Evolutionary conservation across 305 asterid species (phyloP).

Genomic region (Fraxinus xanthoxyloides): DNA sequence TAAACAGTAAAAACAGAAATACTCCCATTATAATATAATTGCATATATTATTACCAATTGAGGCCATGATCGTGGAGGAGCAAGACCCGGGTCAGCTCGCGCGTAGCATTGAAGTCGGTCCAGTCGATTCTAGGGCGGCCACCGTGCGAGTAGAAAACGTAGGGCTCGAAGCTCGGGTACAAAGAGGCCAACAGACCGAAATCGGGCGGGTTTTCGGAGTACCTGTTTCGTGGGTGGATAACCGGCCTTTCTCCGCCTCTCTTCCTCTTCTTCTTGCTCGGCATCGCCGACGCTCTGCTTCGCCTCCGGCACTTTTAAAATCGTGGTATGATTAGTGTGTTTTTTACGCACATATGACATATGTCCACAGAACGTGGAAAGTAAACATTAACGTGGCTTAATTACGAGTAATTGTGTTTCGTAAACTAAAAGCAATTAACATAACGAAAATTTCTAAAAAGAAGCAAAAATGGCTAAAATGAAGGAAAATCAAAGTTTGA

Average conservation of each 20-base stretch:
- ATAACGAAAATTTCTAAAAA: too few species aligned
- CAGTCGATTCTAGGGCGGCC: slow-evolving; percentile 83
- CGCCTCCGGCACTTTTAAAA: slow-evolving; percentile 12
- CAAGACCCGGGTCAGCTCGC: slow-evolving; percentile 73
- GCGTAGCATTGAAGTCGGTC: slow-evolving; percentile 94
- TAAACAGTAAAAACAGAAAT: not conserved
- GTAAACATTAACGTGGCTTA: too few species aligned
- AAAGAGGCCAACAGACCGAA: slow-evolving; percentile 59
- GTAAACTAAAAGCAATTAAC: too few species aligned
- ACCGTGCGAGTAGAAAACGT: slow-evolving; percentile 53
- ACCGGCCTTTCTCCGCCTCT: slow-evolving; percentile 43
- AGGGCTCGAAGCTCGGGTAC: slow-evolving; percentile 62
- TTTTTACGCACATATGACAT: too few species aligned
- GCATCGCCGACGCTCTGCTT: slow-evolving; percentile 36
- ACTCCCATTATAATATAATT: not conserved
- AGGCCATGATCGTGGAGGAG: slow-evolving; percentile 77
- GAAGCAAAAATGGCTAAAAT: too few species aligned
- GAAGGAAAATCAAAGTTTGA: too few species aligned
- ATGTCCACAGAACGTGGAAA: too few species aligned
- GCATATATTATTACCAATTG: slow-evolving; percentile 44
- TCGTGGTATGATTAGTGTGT: not conserved
- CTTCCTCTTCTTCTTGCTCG: slow-evolving; percentile 68
- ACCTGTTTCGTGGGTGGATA: slow-evolving; percentile 69
- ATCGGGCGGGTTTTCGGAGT: slow-evolving; percentile 81
- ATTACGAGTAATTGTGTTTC: too few species aligned